Percentiles rank a stretch among this genome's conserved stretches.
Evolutionary conservation across 257 asterid genomes (phyloP).

Genomic region (Solanum neorickii): DNA sequence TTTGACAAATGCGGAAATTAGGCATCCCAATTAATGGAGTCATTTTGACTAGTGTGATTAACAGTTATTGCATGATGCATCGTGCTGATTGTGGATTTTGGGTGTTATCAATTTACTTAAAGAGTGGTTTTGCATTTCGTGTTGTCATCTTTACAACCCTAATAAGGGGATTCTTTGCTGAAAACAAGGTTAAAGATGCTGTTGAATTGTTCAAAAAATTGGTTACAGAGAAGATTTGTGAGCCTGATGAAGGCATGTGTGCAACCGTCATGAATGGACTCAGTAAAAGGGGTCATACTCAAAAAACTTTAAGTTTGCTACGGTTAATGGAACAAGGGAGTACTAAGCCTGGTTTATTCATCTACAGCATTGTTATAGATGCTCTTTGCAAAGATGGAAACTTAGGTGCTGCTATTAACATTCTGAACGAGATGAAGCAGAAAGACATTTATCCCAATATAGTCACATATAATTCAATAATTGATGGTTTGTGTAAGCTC

Average conservation of each 20-base stretch:
- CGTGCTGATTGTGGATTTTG: not conserved
- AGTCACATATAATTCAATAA: not conserved
- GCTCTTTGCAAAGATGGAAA: not conserved
- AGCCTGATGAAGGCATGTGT: not conserved
- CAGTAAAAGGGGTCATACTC: not conserved
- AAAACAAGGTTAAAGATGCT: not conserved
- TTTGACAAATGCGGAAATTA: not conserved
- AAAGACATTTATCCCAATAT: not conserved
- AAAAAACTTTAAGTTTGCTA: not conserved
- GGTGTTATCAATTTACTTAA: not conserved
- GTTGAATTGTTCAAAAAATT: not conserved
- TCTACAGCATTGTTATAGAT: not conserved
- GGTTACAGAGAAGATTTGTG: not conserved
- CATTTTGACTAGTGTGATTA: not conserved
- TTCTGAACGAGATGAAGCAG: not conserved
- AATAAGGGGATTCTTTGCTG: not conserved
- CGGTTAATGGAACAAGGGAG: not conserved
- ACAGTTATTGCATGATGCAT: not conserved
- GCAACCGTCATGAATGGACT: not conserved
- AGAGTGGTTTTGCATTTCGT: not conserved
- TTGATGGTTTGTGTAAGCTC: not conserved
- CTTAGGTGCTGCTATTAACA: not conserved
- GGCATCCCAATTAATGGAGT: not conserved
- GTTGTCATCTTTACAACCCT: not conserved
- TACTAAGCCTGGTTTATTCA: fast-evolving